phyloP scores from a whole-genome alignment of 176 grass and related monocot genomes.

The Phragmites australis region DNA sequence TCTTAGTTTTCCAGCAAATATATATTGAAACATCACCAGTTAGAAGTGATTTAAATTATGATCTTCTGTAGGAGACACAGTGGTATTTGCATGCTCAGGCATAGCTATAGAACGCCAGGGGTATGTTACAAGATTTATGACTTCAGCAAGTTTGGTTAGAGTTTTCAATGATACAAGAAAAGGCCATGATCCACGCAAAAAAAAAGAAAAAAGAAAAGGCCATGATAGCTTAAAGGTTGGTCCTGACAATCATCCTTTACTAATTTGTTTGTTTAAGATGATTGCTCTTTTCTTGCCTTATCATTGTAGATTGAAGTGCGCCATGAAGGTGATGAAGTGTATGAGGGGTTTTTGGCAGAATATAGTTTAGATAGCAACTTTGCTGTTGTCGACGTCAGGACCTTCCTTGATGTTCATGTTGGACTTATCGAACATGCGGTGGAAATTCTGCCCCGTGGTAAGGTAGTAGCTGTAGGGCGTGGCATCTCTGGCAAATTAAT shows the following conservation, averaged over 20 bases:
- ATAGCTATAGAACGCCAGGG: not conserved
- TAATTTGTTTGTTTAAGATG: not conserved
- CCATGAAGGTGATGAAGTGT: not conserved
- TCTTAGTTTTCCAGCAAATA: not conserved
- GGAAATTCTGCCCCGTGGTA: not conserved
- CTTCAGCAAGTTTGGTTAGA: not conserved
- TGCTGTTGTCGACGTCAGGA: constrained; percentile 28
- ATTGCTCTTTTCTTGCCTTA: not conserved
- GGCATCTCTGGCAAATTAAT: constrained; percentile 21
- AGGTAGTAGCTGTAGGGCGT: constrained; percentile 17
- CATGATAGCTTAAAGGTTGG: not conserved
- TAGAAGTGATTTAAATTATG: not conserved
- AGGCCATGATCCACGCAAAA: not conserved
- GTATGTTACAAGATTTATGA: not conserved
- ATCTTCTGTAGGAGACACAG: not conserved
- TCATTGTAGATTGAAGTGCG: constrained; percentile 4
- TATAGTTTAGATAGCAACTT: constrained; percentile 1
- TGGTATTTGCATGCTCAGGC: constrained; percentile 26
- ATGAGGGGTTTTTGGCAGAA: constrained; percentile 2
- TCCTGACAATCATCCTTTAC: not conserved
- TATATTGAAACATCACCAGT: not conserved
- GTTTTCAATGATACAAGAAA: not conserved
- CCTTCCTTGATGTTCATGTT: constrained; percentile 14
- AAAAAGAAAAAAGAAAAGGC: not conserved
- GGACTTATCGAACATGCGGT: not conserved